Evolutionary conservation across 1,284 basidiomycete species (phyloP).

Genomic region (Tilletia indica): DNA sequence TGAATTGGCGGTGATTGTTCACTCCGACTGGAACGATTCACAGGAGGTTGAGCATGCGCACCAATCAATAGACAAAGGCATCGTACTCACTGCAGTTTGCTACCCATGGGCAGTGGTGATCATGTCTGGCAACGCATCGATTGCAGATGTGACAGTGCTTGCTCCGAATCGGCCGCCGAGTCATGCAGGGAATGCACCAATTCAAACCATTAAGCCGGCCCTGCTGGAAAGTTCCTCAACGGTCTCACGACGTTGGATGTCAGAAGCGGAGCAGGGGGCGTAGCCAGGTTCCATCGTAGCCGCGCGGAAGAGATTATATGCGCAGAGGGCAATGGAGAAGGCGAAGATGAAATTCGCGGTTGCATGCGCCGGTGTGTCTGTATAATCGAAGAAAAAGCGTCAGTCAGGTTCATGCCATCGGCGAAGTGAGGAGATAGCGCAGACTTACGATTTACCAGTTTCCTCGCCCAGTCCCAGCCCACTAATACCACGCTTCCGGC

Average conservation of each 20-base stretch:
- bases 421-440: neutral
- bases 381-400: no score
- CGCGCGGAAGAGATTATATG: conserved; percentile 85
- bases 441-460: conserved; percentile 66
- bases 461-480: conserved; percentile 72
- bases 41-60: neutral
- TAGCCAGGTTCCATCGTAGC: conserved; percentile 87
- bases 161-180: conserved; percentile 83
- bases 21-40: conserved; percentile 65
- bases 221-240: conserved; percentile 68
- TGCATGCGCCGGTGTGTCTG: conserved; percentile 60
- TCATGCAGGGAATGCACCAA: conserved; percentile 93
- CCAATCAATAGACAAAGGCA: neutral
- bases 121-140: conserved; percentile 70
- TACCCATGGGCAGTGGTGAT: conserved; percentile 91
- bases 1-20: conserved; percentile 91
- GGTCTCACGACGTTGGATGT: conserved; percentile 33
- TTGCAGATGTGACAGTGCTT: conserved; percentile 94
- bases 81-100: conserved; percentile 73
- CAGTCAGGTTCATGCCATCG: conserved; percentile 37
- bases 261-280: conserved; percentile 67
- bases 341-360: conserved; percentile 75
- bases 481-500: conserved; percentile 83
- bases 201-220: conserved; percentile 89
- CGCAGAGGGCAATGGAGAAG: conserved; percentile 69